Conservation (phyloP, 2,329 filamentous ascomycete species). For the Arachnopeziza araneosa region DNA sequence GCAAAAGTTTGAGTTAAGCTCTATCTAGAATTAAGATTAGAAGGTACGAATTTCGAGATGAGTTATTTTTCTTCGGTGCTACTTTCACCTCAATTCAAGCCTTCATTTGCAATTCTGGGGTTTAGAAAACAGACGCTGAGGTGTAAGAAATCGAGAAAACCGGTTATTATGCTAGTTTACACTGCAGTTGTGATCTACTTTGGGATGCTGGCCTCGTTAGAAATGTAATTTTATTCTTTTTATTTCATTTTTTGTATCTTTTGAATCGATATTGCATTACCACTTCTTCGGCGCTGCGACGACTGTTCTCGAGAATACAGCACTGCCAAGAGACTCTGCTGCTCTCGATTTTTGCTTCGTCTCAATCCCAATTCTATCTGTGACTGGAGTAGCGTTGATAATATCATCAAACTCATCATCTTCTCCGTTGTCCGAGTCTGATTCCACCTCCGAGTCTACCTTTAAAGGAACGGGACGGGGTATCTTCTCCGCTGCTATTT, state of each 20-base stretch:
- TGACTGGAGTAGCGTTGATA: conserved; percentile 84
- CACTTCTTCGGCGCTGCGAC: conserved; percentile 33
- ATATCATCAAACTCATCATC: conserved; percentile 89
- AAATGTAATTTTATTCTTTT: no score
- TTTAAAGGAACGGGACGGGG: conserved; percentile 48
- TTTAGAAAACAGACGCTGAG: no score
- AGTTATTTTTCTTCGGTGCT: no score
- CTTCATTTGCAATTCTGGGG: no score
- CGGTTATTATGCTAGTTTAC: no score
- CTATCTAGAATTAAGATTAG: no score
- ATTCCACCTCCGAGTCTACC: conserved; percentile 59
- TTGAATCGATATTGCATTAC: conserved; percentile 13
- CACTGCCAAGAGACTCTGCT: conserved; percentile 27
- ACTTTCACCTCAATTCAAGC: no score
- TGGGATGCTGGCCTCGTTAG: no score
- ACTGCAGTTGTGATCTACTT: background rate
- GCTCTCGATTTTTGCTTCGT: conserved; percentile 53
- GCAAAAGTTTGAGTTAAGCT: no score
- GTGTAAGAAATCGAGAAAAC: no score
- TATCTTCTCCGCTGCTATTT: conserved; percentile 56
- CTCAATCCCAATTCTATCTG: conserved; percentile 72
- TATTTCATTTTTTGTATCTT: background rate
- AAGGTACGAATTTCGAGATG: no score
- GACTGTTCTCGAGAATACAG: conserved; percentile 31
- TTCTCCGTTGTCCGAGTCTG: conserved; percentile 62